These are phyloP conservation scores for Isoetes taiwanensis DNA, from an alignment of 75 land plant genomes.

Conservation along the genomic window DNA sequence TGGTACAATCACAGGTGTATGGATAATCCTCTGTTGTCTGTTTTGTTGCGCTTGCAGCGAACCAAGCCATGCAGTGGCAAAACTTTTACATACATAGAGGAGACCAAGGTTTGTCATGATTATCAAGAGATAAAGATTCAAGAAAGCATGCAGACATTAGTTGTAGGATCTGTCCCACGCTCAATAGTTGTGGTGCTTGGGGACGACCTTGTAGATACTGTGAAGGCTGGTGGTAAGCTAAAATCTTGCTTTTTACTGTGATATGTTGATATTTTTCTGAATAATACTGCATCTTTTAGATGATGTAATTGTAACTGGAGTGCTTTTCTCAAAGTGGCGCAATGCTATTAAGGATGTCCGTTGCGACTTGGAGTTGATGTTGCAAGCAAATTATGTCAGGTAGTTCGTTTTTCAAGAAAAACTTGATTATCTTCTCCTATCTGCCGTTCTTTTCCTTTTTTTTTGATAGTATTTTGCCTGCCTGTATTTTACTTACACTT, in stretches of 20 bases:
- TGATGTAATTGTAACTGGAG: slow-evolving; percentile 62
- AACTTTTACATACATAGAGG: slow-evolving; percentile 44
- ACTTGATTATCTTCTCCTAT: no score
- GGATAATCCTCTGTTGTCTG: not conserved
- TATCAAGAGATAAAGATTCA: slow-evolving; percentile 97
- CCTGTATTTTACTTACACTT: no score
- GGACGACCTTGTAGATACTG: slow-evolving; percentile 87
- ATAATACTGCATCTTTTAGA: no score
- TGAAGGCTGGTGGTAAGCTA: slow-evolving; percentile 86
- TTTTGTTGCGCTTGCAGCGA: slow-evolving; percentile 30
- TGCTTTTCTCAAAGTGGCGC: slow-evolving; percentile 60
- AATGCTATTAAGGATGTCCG: slow-evolving; percentile 46
- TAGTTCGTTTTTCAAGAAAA: not conserved
- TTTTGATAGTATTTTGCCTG: no score
- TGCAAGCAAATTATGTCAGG: slow-evolving; percentile 50
- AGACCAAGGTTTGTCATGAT: slow-evolving; percentile 62
- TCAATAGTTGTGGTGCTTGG: slow-evolving; percentile 70
- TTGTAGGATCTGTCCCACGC: slow-evolving; percentile 91
- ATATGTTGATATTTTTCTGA: slow-evolving; percentile 23
- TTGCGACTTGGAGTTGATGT: slow-evolving; percentile 66
- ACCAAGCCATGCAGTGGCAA: slow-evolving; percentile 52
- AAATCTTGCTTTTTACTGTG: not conserved
- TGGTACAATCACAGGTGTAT: not conserved
- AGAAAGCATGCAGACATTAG: slow-evolving; percentile 70
- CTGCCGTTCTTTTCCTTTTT: no score